Evolutionary conservation across 1,284 basidiomycete genomes (phyloP).

Genomic region (Sphaerobolus stellatus): DNA sequence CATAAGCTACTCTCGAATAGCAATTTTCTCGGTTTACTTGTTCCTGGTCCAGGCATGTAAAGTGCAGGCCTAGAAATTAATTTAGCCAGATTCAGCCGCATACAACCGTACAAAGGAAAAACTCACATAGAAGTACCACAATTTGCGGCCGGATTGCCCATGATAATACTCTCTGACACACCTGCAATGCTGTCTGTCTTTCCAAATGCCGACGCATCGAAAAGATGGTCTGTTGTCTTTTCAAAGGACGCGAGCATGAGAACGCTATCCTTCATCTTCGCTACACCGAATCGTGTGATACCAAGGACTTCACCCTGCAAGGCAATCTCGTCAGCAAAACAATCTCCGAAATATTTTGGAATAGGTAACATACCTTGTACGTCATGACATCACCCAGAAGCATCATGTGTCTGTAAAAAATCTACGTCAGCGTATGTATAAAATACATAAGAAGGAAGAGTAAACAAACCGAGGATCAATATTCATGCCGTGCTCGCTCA

Average conservation of each 20-base stretch:
- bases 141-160: constrained; percentile 96
- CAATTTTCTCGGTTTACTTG: constrained; percentile 52
- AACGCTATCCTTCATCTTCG: constrained; percentile 99
- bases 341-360: neutral
- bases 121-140: constrained; percentile 93
- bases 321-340: too few relatives aligned
- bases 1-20: constrained; percentile 57
- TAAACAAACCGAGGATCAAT: constrained; percentile 71
- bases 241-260: constrained; percentile 99
- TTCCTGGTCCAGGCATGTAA: constrained; percentile 50
- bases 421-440: neutral
- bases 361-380: neutral
- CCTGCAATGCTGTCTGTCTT: constrained; percentile 96
- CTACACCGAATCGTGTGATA: constrained; percentile 99
- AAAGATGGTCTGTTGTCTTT: constrained; percentile 98
- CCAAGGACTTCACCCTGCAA: constrained; percentile 93
- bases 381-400: constrained; percentile 95
- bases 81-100: neutral
- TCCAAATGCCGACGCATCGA: constrained; percentile 95
- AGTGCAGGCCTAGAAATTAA: constrained; percentile 50
- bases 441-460: neutral
- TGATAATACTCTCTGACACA: constrained; percentile 99
- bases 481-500: constrained; percentile 97
- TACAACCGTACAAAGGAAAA: constrained; percentile 1
- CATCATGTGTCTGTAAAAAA: constrained; percentile 83